Evolutionary conservation across 2,329 filamentous ascomycete genomes (phyloP), one percentile per base, ranked within the genome.

Genomic region (Phialophora chinensis): DNA sequence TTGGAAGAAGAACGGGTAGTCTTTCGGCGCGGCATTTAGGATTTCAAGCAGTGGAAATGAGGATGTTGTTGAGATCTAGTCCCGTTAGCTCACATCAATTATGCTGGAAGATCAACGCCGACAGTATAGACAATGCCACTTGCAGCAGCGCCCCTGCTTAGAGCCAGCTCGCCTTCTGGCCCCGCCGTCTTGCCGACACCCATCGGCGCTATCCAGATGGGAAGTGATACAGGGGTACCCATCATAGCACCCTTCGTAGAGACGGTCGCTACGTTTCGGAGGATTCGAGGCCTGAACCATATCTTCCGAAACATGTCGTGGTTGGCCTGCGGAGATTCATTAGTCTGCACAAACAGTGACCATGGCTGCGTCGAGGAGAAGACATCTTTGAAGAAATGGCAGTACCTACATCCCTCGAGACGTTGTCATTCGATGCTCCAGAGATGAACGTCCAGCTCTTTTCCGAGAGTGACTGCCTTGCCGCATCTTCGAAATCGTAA

Each of bases 11-110:
- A 69, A 68, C 2, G 70, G 70, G 31, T 71, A 58, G 23, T 63
- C 55, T 35, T 55, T 58, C n/a, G 63, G 57, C 14, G 57, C 52
- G 14, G 66, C 76, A n/a, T 74, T 75, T 33, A 81, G 77, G 27
- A 90, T 84, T 62, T 88, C 86, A 1, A 79, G 74, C 44, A 88
- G 78, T 0, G 86, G 81, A 70, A 83, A 89, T 0, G 85, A 87
- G 1, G 87, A 86, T 54, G 84, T 86, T 5, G 86, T 89, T 12
- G 60, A 72, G 42, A 66, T 65, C 63, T 66, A 47, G 20, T 20
- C 3, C 17, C 0, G 12, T 55, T 1, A 53, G 44, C 10, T n/a
- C 5, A 14, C n/a, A 8, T 10, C 23, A 52, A 12, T 33, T 6
- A 44, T 27, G 17, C 11, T 25, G 2, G 31, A 7, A 33, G 12